These are phyloP conservation scores for Metschnikowia continentalis DNA, from an alignment of 805 yeast genomes.

Conservation along the genomic window DNA sequence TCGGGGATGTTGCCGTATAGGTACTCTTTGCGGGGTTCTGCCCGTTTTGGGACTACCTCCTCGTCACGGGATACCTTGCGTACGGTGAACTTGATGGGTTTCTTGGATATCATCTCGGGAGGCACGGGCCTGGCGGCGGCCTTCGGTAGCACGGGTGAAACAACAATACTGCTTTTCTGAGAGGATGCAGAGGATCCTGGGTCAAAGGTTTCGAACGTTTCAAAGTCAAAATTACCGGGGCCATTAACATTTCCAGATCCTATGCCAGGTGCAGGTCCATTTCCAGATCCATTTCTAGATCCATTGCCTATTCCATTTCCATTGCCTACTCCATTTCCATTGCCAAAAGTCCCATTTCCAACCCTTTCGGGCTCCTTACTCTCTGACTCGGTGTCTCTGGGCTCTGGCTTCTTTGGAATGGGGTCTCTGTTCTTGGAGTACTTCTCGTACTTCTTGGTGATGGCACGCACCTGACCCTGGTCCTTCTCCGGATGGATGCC, in stretches of 20 bases:
- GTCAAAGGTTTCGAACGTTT: no score
- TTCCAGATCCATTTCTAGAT: no score
- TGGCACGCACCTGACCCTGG: constrained; percentile 2
- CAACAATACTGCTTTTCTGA: not conserved
- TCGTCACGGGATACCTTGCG: constrained; percentile 18
- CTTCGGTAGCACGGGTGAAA: constrained; percentile 10
- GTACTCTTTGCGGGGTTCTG: constrained; percentile 4
- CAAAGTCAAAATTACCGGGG: no score
- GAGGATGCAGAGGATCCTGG: no score
- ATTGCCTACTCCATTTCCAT: not conserved
- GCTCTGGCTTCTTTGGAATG: not conserved
- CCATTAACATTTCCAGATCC: no score
- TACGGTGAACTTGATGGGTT: constrained; percentile 20
- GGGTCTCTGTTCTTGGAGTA: not conserved
- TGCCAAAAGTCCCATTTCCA: not conserved
- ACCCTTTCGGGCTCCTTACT: not conserved
- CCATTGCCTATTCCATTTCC: no score
- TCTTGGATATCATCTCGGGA: constrained; percentile 4
- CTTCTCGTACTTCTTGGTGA: constrained; percentile 3
- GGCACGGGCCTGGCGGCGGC: constrained; percentile 6
- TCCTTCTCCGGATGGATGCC: not conserved
- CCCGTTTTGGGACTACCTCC: not conserved
- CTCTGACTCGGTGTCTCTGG: not conserved
- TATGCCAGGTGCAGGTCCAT: no score
- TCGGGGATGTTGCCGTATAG: constrained; percentile 19